phyloP scores from a whole-genome alignment of 345 rosid species.

The Turritis glabra region DNA sequence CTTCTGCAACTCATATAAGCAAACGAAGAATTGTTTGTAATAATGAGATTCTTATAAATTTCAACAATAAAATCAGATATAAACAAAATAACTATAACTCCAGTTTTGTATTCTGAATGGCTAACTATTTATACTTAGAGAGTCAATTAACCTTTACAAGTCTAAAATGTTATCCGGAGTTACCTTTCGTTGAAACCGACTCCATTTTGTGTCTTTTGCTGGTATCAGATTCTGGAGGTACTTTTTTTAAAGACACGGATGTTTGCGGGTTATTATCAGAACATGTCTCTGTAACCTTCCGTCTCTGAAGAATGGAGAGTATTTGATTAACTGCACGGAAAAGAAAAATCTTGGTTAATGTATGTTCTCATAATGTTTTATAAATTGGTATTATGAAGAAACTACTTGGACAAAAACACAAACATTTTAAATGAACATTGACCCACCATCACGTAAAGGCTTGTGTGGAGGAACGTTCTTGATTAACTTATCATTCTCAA shows the following conservation, averaged over 20 bases:
- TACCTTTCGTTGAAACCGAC: conserved; percentile 24
- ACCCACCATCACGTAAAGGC: conserved; percentile 60
- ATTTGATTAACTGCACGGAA: conserved; percentile 60
- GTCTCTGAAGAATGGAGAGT: conserved; percentile 65
- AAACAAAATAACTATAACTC: not conserved
- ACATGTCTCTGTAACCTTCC: conserved; percentile 34
- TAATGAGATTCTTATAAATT: conserved; percentile 5
- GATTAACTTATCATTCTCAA: conserved; percentile 33
- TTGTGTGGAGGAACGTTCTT: conserved; percentile 39
- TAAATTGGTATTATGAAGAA: not conserved
- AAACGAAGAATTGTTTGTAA: not conserved
- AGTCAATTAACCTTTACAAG: not conserved
- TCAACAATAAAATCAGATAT: not conserved
- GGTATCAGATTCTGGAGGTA: conserved; percentile 38
- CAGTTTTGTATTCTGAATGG: not conserved
- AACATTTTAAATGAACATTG: not conserved
- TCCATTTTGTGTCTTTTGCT: conserved; percentile 29
- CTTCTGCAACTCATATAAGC: conserved; percentile 11
- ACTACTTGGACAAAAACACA: not conserved
- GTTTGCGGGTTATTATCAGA: conserved; percentile 16
- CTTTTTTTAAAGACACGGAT: conserved; percentile 32
- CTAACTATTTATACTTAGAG: not conserved
- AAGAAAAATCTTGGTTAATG: not conserved
- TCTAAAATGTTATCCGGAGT: conserved; percentile 4
- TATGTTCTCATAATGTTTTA: conserved; percentile 30